Evolutionary conservation across 148 eudicot species (phyloP).

Genomic region (Suaeda aralocaspica): DNA sequence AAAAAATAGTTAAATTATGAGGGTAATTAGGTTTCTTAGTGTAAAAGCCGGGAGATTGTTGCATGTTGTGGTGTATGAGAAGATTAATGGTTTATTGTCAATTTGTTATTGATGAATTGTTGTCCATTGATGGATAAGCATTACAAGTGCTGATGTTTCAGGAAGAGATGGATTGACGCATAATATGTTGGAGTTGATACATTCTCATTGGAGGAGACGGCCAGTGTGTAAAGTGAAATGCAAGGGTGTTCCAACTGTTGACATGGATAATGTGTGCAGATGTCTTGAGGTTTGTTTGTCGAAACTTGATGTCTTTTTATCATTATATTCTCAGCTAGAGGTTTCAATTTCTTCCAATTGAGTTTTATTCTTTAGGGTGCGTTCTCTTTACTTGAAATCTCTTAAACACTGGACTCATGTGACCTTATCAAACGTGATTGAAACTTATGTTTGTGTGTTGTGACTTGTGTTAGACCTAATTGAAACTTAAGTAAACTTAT

Average conservation of each 20-base stretch:
- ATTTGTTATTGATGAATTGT: slow-evolving; percentile 13
- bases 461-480: no score
- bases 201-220: slow-evolving; percentile 83
- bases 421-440: no score
- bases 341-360: not conserved
- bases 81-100: no score
- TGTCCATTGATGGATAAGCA: not conserved
- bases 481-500: no score
- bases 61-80: not conserved
- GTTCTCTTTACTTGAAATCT: no score
- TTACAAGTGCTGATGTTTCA: slow-evolving; percentile 28
- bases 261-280: slow-evolving; percentile 83
- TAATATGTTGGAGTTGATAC: slow-evolving; percentile 92
- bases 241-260: slow-evolving; percentile 94
- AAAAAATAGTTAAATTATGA: no score
- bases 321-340: not conserved
- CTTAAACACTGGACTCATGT: no score
- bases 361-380: not conserved
- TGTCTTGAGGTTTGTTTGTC: slow-evolving; percentile 66
- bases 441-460: no score
- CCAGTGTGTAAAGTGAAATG: slow-evolving; percentile 90
- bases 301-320: not conserved
- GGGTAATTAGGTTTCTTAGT: not conserved
- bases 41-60: not conserved
- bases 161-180: slow-evolving; percentile 97